Base-by-base conservation (phyloP, 2,329 filamentous ascomycete genomes). In the Aspergillus hortae region DNA sequence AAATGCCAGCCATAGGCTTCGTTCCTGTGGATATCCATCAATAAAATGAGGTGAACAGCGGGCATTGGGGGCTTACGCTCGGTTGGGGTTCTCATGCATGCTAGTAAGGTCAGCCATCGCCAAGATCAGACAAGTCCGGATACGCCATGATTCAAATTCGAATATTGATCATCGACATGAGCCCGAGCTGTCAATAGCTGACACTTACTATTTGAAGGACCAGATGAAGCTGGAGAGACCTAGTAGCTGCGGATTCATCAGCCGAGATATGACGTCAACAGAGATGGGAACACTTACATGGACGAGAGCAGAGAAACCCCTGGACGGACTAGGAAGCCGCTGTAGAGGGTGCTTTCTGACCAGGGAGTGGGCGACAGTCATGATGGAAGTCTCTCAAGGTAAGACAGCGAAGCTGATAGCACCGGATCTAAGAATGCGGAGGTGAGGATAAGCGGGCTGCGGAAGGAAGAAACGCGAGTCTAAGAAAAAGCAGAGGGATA, bases 1-100 rank as follows among this genome's bases (percentile, higher is more conserved):
- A 86, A 78, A 63, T 86, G 83, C 82, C 83, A 85, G 59, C 83
- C 83, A 66, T 83, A 85, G 33, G 80, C 79, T 12, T 81, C 73
- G 58, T 81, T 84, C 40, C 77, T 82, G 53, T 21, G 6, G 14
- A 43, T 56, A 46, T 49, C 17, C 12, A 56, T 54, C 40, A 58
- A 46, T 52, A 30, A 48, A 48, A 15, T 5, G 27, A 4, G 27
- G 27, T 30, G 10, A 11, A 30, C n/a, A n/a, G 43, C 17, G 5
- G 12, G n/a, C 2, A 33, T 30, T 14, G 23, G 46, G 35, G n/a
- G 57, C 70, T 63, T 61, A 75, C 73, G 71, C 72, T 47, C 56
- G 57, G 54, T 72, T 75, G 6, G 74, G 74, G 54, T 76, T 69
- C 7, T 73, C 68, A 44, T 71, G 60, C 56, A 77, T 70, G 53